These are phyloP conservation scores for Pyropia haitanensis DNA, from an alignment of 23 red algal species.

Conservation along the genomic window DNA sequence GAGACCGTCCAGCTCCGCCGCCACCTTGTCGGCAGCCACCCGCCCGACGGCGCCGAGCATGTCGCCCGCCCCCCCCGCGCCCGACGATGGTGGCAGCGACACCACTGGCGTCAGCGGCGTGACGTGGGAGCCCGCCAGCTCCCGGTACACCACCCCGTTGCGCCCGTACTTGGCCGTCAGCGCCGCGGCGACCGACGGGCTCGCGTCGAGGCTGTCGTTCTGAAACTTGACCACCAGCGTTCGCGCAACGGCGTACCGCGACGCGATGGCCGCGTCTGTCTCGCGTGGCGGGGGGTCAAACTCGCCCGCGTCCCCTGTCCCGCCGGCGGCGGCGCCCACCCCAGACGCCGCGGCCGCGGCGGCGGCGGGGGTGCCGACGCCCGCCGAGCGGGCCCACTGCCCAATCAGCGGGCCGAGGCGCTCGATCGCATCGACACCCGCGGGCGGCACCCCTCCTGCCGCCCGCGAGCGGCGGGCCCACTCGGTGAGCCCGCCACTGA, in stretches of 20 bases:
- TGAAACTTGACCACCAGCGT: constrained; percentile 64
- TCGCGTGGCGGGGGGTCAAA: constrained; percentile 49
- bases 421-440: too few species aligned
- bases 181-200: constrained; percentile 20
- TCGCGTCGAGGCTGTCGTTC: constrained; percentile 47
- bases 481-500: background rate
- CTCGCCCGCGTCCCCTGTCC: constrained; percentile 17
- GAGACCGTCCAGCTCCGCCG: too few species aligned
- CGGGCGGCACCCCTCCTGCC: background rate
- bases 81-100: constrained; percentile 22
- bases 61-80: background rate
- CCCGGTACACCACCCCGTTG: constrained; percentile 20
- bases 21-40: too few species aligned
- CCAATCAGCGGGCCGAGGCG: too few species aligned
- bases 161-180: constrained; percentile 23
- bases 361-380: constrained; percentile 11
- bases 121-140: constrained; percentile 56
- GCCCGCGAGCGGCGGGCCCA: constrained; percentile 4
- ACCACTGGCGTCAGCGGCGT: constrained; percentile 49
- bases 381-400: constrained; percentile 14
- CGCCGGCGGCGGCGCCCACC: constrained; percentile 7
- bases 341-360: constrained; percentile 10
- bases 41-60: too few species aligned
- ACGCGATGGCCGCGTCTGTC: constrained; percentile 17
- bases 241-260: constrained; percentile 20